Base-by-base conservation (phyloP, 2,329 filamentous ascomycete genomes). In the Cryphonectria parasitica region DNA sequence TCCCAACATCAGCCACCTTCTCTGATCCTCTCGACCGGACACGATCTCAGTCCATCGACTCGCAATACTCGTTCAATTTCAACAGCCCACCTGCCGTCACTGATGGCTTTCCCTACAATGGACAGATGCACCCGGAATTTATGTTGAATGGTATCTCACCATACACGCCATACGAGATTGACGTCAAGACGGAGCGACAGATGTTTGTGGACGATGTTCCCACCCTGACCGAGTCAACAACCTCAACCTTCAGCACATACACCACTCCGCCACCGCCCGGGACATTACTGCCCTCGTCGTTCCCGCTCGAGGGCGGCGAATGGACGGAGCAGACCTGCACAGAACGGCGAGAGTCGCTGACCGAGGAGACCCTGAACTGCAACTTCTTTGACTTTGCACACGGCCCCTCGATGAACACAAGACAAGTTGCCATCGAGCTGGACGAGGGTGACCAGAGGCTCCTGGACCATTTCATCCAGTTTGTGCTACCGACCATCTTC, bases 101-200 rank as follows among this genome's bases (percentile, higher is more conserved):
- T 66, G 86, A 89, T 65, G 89, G 86, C 82, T 89, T 86, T 76
- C 87, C 84, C 78, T 92, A 91, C 83, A 88, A 85, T 74, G 81
- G 83, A 25, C 86, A 88, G 83, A 87, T 91, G 82, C 91, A 88
- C 74, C 82, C 85, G 17, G 87, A 92, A 79, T 81, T 88, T 77
- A 85, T 88, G 81, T 86, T 87, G 71, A 80, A 80, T 73, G 83
- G 87, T 74, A 92, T 88, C 74, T 61, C 71, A 7, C 66, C 71
- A 8, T 74, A 74, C 79, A 88, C 91, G 28, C 94, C 95, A 0
- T 98, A 97, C 79, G 95, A 98, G 81, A 91, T 98, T 72, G 95
- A 98, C 80, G 92, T 98, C 84, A 97, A 95, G 87, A 98, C 95
- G 0, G 95, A 98, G 83, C 88, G 93, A 74, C 94, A 98, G 76